Base-by-base conservation (phyloP, 345 rosid genomes). In the Garcia nutans region DNA sequence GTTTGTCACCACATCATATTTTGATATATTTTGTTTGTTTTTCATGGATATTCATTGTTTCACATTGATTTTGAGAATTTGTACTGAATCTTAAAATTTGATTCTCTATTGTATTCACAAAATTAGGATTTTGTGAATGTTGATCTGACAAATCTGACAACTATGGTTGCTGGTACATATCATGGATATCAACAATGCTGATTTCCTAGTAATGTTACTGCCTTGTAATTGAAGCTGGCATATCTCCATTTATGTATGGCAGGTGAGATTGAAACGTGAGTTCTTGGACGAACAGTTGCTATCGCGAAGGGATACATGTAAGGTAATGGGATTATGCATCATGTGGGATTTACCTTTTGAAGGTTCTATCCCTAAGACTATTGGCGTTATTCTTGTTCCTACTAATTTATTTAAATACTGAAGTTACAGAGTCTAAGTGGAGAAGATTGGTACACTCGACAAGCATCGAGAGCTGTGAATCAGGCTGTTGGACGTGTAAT, bases 401-500 rank as follows among this genome's bases (percentile, higher is more conserved):
- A 17, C 8, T 22, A 10, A 70, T 79, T 74, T 47, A 62, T 45
- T 67, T 78, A 80, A 82, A 75, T 49, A 44, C 73, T 80, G 78
- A 83, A 80, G 73, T 83, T 80, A 61, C 81, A 83, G 69, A 65
- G 74, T 82, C 82, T 96, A 70, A 87, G 84, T 74, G 97, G 99
- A 77, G 91, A 87, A 81, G 89, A 86, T 70, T 96, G 99, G 99
- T 96, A 93, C 71, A 84, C 76, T 84, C 97, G 90, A 80, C 98
- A 92, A 84, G 98, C 98, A 57, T 88, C 88, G 78, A 82, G 97
- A 71, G 99, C 98, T 80, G 98, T 93, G 71, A 96, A 96, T 85
- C 98, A 96, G 82, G 97, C 98, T 71, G 89, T 93, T 74, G 99
- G 98, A 72, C 97, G 97, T 77, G 98, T 96, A 65, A 96, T 96